Conservation (phyloP, 306 rosid genomes). For the Cyclanthera cordifolia region DNA sequence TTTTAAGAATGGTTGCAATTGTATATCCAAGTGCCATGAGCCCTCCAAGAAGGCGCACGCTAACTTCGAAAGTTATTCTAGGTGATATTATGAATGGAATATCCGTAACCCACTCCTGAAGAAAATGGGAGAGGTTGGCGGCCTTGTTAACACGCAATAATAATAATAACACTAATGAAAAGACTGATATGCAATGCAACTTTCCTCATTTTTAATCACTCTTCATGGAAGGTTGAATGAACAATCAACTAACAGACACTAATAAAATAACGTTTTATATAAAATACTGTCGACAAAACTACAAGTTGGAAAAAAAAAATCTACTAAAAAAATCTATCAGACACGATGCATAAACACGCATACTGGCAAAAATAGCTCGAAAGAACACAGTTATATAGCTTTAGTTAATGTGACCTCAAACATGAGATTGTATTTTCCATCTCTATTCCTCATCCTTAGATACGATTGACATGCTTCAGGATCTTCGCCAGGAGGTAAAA, state of each 20-base stretch:
- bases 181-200: background rate
- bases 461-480: constrained; percentile 99
- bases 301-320: background rate
- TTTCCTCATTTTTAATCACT: background rate
- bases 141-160: background rate
- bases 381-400: constrained; percentile 4
- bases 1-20: constrained; percentile 82
- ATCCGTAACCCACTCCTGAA: constrained; percentile 97
- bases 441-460: constrained; percentile 97
- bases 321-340: too few relatives aligned
- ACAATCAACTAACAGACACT: background rate
- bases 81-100: constrained; percentile 96
- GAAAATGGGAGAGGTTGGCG: constrained; percentile 14
- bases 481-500: constrained; percentile 98
- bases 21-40: constrained; percentile 98
- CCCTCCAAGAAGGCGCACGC: constrained; percentile 98
- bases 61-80: constrained; percentile 92
- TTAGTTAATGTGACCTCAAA: constrained; percentile 60
- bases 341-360: too few relatives aligned
- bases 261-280: background rate
- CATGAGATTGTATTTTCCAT: constrained; percentile 98
- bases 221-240: background rate
- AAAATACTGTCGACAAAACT: background rate
- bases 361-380: background rate
- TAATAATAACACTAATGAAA: background rate